Conservation (phyloP, 2,329 filamentous ascomycete species). For the Fusarium nygamai region DNA sequence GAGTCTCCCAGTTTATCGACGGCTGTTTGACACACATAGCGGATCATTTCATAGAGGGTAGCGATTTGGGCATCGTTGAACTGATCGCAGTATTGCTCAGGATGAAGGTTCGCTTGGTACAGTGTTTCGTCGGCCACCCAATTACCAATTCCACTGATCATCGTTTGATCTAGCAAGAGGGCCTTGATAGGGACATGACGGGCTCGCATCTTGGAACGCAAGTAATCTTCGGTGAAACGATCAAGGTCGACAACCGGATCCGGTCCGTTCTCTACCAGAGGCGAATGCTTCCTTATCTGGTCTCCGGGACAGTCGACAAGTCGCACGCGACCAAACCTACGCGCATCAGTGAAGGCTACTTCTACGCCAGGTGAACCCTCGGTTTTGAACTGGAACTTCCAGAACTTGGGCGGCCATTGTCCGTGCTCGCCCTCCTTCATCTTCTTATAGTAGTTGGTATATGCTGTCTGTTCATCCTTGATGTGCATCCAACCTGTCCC, state of each 20-base stretch:
- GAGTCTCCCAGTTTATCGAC: conserved; percentile 84
- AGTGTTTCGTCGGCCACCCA: conserved; percentile 97
- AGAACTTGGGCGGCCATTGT: conserved; percentile 87
- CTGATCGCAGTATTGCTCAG: conserved; percentile 90
- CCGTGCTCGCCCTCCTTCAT: conserved; percentile 67
- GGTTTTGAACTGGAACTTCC: conserved; percentile 84
- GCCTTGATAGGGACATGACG: conserved; percentile 92
- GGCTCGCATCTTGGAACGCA: conserved; percentile 74
- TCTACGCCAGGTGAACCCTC: conserved; percentile 57
- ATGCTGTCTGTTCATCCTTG: conserved; percentile 77
- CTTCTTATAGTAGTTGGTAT: conserved; percentile 84
- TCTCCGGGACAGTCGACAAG: conserved; percentile 82
- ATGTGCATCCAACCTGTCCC: conserved; percentile 84
- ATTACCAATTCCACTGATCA: conserved; percentile 93
- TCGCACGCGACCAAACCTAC: conserved; percentile 81
- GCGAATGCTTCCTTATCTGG: conserved; percentile 78
- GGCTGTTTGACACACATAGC: conserved; percentile 82
- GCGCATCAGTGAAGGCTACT: conserved; percentile 84
- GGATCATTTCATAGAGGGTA: conserved; percentile 75
- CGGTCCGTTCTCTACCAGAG: conserved; percentile 90
- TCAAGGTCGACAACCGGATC: conserved; percentile 89
- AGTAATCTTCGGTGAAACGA: conserved; percentile 78
- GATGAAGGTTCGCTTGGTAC: conserved; percentile 88
- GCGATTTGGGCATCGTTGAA: conserved; percentile 77
- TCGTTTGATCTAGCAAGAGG: conserved; percentile 85